A percentile compares a stretch with the other conserved stretches of the same genome.
These are phyloP conservation scores for Hypoxylon crocopeplum DNA, from an alignment of 495 filamentous ascomycete genomes.

Conservation along the genomic window DNA sequence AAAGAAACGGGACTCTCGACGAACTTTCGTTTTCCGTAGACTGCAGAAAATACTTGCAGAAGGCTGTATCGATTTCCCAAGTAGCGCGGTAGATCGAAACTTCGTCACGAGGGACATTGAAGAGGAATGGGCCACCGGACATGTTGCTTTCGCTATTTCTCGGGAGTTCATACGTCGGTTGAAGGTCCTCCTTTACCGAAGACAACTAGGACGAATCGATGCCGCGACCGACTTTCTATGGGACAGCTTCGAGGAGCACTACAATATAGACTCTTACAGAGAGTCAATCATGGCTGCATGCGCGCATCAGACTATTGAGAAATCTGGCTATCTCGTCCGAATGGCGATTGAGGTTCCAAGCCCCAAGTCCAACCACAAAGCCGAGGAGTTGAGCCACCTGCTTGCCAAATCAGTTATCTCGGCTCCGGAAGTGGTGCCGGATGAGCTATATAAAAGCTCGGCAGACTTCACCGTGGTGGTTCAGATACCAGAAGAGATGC, in stretches of 20 bases:
- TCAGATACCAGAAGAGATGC: background rate
- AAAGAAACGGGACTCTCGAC: background rate
- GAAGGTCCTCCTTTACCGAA: constrained; percentile 18
- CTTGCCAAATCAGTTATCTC: background rate
- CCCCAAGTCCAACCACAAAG: constrained; percentile 21
- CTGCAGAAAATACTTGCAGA: constrained; percentile 16
- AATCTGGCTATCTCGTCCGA: constrained; percentile 27
- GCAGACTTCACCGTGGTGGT: background rate
- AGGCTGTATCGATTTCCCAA: constrained; percentile 22
- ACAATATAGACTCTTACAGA: constrained; percentile 32
- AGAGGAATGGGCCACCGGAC: constrained; percentile 25
- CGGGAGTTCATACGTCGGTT: constrained; percentile 37
- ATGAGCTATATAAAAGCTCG: constrained; percentile 23
- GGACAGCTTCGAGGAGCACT: constrained; percentile 28
- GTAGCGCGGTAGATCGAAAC: background rate
- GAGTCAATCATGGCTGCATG: constrained; percentile 31
- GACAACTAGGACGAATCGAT: background rate
- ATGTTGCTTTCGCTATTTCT: constrained; percentile 32
- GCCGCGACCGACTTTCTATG: constrained; percentile 16
- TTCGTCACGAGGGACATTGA: background rate
- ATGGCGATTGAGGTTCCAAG: constrained; percentile 40
- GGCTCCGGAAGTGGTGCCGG: background rate
- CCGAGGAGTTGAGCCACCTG: background rate
- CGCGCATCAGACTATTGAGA: constrained; percentile 36
- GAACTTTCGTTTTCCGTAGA: constrained; percentile 2